Base-by-base conservation (phyloP, 179 eudicot species). In the Silene noctiflora region DNA sequence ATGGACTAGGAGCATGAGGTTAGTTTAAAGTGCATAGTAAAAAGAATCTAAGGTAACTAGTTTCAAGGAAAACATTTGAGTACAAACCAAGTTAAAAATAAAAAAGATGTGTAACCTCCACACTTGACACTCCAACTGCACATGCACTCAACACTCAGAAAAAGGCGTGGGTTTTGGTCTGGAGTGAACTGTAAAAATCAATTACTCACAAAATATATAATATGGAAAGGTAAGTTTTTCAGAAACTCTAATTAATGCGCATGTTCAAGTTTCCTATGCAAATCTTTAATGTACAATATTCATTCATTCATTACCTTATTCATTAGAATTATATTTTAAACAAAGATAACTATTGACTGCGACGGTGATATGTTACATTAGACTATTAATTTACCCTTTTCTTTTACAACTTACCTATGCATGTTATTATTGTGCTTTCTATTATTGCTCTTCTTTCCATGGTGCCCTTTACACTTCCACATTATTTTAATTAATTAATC, bases 31-130 rank as follows among this genome's bases (percentile, higher is more conserved):
- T 39, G 53, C 83, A 33, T 80, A 76, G 83, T 60, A 10, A 39
- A 71, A 24, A 76, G 83, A 65, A 80, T 80, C 73, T 76, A 0
- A 22, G 29, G 25, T 27, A 71, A 6, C 69, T 0, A 80, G n/a
- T 42, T 58, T 55, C 69, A 21, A 80, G 67, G 65, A 71, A 66
- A 73, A 71, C 83, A 80, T 51, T 48, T 65, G 79, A 76, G 83
- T 76, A 76, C 13, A 44, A 3, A 39, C 72, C 53, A 80, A 71
- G 83, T 42, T 19, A 62, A 39, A 39, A 39, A 39, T 39, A 62
- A 70, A 69, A 7, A 56, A 33, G 39, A 33, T 33, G 35, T 65
- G 7, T 44, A 44, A 42, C 20, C 31, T 22, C 25, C 59, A 16
- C 59, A 53, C 42, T 35, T 35, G 2, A 35, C 42, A 53, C 19